Percentiles rank a stretch among this genome's conserved stretches.
These are phyloP conservation scores for Ogataea chonburiensis DNA, from an alignment of 805 yeast species.

Conservation along the genomic window DNA sequence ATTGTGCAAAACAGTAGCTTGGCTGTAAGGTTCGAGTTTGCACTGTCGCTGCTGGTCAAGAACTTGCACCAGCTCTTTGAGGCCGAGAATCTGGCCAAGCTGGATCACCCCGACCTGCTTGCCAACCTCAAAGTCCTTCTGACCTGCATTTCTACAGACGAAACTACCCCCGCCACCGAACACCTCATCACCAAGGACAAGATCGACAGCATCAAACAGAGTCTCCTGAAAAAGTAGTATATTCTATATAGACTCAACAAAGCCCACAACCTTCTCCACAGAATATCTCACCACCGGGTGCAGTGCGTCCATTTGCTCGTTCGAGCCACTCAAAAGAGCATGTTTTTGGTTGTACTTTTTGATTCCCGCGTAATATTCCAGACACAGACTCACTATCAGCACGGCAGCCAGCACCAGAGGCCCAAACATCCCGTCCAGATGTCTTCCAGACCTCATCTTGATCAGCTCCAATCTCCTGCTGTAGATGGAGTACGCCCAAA, in stretches of 20 bases:
- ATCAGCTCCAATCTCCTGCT: slow-evolving; percentile 69
- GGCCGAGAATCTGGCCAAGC: slow-evolving; percentile 28
- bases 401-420: slow-evolving; percentile 78
- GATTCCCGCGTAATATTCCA: slow-evolving; percentile 74
- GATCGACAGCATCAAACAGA: slow-evolving; percentile 27
- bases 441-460: slow-evolving; percentile 78
- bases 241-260: slow-evolving; percentile 20
- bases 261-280: slow-evolving; percentile 25
- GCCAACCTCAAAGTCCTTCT: slow-evolving; percentile 36
- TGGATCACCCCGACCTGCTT: slow-evolving; percentile 33
- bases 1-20: slow-evolving; percentile 39
- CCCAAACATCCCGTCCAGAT: slow-evolving; percentile 86
- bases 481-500: slow-evolving; percentile 87
- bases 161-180: slow-evolving; percentile 15
- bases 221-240: slow-evolving; percentile 18
- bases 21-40: slow-evolving; percentile 49
- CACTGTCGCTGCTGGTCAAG: slow-evolving; percentile 43
- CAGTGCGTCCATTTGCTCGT: slow-evolving; percentile 22
- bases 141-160: slow-evolving; percentile 30
- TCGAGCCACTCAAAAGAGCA: slow-evolving; percentile 11
- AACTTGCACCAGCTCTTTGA: slow-evolving; percentile 46
- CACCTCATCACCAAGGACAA: slow-evolving; percentile 25
- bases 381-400: slow-evolving; percentile 58
- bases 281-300: slow-evolving; percentile 30
- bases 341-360: slow-evolving; percentile 32